Conservation (phyloP, 116 monocot species). For the Trichopus zeylanicus region DNA sequence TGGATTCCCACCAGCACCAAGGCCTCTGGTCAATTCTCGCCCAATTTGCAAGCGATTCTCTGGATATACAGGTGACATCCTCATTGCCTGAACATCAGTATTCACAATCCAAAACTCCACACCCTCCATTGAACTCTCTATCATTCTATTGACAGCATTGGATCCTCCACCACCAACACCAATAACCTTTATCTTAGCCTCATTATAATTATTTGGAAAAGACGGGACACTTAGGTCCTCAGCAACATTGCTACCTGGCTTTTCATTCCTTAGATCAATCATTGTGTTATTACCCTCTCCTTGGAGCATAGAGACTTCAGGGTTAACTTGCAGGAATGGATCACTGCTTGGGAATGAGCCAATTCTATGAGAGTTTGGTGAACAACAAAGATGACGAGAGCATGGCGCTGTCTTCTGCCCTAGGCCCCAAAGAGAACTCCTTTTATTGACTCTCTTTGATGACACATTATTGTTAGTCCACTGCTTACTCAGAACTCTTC, state of each 20-base stretch:
- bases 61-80: slow-evolving; percentile 61
- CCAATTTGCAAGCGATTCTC: slow-evolving; percentile 79
- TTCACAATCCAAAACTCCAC: slow-evolving; percentile 96
- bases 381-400: slow-evolving; percentile 19
- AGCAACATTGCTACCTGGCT: neutral
- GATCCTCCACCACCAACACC: slow-evolving; percentile 89
- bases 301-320: slow-evolving; percentile 58
- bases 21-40: slow-evolving; percentile 64
- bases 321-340: slow-evolving; percentile 66
- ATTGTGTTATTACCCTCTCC: slow-evolving; percentile 34
- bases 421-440: neutral
- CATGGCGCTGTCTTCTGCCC: slow-evolving; percentile 1
- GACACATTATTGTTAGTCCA: slow-evolving; percentile 1
- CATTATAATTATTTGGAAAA: slow-evolving; percentile 29
- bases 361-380: slow-evolving; percentile 26
- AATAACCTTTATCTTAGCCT: slow-evolving; percentile 79
- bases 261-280: slow-evolving; percentile 31
- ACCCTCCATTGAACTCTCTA: slow-evolving; percentile 71
- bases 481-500: slow-evolving; percentile 5
- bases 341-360: slow-evolving; percentile 48
- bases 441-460: neutral
- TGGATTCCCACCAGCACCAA: slow-evolving; percentile 88
- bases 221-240: slow-evolving; percentile 22
- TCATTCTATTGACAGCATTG: slow-evolving; percentile 91
- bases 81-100: slow-evolving; percentile 83